A percentile compares a stretch with the other conserved stretches of the same genome.
Conservation (phyloP, 768 basidiomycete species). For the Xerocomus potaroensis region DNA sequence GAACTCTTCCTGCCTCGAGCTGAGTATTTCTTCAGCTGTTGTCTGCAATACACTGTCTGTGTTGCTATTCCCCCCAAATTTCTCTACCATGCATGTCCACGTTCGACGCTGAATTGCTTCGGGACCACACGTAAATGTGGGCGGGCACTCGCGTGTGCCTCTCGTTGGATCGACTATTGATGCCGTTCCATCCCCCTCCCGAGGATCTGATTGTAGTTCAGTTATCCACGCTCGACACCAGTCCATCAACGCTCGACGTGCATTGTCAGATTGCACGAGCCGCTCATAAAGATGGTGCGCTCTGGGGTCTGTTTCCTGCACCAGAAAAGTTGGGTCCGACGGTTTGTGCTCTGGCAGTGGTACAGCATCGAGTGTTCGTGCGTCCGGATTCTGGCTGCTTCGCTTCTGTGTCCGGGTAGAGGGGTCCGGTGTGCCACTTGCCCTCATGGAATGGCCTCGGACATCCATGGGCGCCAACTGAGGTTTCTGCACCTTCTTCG, state of each 20-base stretch:
- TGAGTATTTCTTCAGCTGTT: neutral
- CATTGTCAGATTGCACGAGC: slow-evolving; percentile 5
- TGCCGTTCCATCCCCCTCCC: neutral
- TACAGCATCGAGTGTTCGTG: neutral
- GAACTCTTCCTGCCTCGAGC: slow-evolving; percentile 9
- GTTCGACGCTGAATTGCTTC: neutral
- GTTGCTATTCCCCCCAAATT: neutral
- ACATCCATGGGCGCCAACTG: neutral
- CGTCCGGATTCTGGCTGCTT: neutral
- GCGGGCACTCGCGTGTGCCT: neutral
- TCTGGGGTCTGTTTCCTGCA: slow-evolving; percentile 7
- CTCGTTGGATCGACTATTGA: neutral
- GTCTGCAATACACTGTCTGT: neutral
- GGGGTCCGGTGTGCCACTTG: neutral
- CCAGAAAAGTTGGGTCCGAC: neutral
- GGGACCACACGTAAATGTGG: neutral
- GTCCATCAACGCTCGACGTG: slow-evolving; percentile 2
- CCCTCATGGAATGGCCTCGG: neutral
- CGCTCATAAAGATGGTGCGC: slow-evolving; percentile 3
- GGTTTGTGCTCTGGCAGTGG: neutral
- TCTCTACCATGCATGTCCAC: neutral
- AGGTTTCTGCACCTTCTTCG: neutral
- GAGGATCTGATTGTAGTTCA: neutral
- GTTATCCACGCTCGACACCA: slow-evolving; percentile 8
- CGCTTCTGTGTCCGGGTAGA: neutral